phyloP scores from a whole-genome alignment of 805 yeast genomes.

The Candida suzukii region DNA sequence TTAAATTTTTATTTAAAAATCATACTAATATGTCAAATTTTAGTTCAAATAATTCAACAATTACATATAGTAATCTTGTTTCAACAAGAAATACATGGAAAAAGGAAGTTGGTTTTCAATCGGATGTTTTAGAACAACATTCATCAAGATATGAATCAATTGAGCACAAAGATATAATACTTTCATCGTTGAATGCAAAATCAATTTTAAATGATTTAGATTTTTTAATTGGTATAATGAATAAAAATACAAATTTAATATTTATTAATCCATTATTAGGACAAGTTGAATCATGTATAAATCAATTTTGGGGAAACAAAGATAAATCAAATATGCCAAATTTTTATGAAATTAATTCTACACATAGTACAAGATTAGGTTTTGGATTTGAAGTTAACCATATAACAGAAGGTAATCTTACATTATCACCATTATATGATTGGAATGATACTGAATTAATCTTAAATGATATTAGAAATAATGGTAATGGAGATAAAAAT shows the following conservation, averaged over 20 bases:
- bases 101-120: not conserved
- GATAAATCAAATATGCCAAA: slow-evolving; percentile 9
- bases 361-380: slow-evolving; percentile 11
- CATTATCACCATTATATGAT: not conserved
- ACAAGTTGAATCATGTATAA: slow-evolving; percentile 7
- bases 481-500: too few species aligned
- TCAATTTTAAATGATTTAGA: not conserved
- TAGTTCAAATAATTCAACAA: not conserved
- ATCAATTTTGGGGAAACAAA: slow-evolving; percentile 4
- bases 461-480: too few species aligned
- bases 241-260: slow-evolving; percentile 13
- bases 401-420: slow-evolving; percentile 14
- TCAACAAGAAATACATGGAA: not conserved
- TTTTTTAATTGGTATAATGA: slow-evolving; percentile 6
- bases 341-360: slow-evolving; percentile 14
- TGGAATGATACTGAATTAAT: too few species aligned
- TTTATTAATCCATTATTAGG: slow-evolving; percentile 19
- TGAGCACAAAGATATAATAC: not conserved
- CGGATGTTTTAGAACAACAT: not conserved
- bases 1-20: not conserved
- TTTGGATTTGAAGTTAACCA: slow-evolving; percentile 17
- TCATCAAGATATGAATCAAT: not conserved
- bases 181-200: not conserved
- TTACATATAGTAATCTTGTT: not conserved
- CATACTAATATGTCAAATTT: not conserved